Evolutionary conservation across 345 rosid species (phyloP).

Genomic region (Melastoma malabathricum): DNA sequence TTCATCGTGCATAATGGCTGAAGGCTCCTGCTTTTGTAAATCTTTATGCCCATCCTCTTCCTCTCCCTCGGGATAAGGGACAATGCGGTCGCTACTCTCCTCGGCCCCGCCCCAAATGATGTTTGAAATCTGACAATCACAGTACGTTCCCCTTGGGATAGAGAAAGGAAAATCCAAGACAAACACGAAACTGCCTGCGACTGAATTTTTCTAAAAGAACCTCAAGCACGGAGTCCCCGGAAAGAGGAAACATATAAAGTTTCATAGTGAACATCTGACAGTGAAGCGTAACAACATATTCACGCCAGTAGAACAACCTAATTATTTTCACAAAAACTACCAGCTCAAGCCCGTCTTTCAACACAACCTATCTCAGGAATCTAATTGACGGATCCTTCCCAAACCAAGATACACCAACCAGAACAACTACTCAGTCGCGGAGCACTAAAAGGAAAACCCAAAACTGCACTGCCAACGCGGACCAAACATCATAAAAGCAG

Average conservation of each 20-base stretch:
- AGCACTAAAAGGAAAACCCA: neutral
- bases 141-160: constrained; percentile 1
- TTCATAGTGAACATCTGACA: no score
- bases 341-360: no score
- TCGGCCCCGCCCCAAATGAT: constrained; percentile 84
- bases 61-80: constrained; percentile 45
- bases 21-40: constrained; percentile 33
- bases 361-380: no score
- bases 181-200: neutral
- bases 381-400: no score
- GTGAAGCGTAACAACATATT: no score
- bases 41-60: constrained; percentile 34
- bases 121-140: constrained; percentile 48
- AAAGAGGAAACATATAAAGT: no score
- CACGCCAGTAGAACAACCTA: no score
- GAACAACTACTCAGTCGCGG: no score
- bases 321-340: no score
- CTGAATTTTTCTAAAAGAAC: neutral
- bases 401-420: no score
- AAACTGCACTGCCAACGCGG: neutral
- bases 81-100: constrained; percentile 59
- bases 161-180: neutral
- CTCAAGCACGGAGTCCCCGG: no score
- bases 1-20: constrained; percentile 22
- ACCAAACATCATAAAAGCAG: neutral